These are phyloP conservation scores for Termitomyces heimii DNA, from an alignment of 768 basidiomycete genomes.

Conservation along the genomic window DNA sequence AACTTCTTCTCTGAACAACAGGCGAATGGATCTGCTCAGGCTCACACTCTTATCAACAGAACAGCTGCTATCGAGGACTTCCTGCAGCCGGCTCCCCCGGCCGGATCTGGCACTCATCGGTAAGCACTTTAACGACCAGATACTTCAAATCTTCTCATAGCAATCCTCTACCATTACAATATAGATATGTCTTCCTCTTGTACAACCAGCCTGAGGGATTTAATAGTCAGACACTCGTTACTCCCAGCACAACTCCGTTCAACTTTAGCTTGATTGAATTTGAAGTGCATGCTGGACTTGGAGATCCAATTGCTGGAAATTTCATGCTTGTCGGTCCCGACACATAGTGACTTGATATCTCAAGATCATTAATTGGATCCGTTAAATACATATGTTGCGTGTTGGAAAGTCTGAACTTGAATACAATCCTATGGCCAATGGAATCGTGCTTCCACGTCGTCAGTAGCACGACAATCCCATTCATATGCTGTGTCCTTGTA, in stretches of 20 bases:
- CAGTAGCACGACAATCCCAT: no score
- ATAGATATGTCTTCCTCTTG: background rate
- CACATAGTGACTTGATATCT: background rate
- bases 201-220: background rate
- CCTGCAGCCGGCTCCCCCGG: background rate
- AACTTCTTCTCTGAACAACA: background rate
- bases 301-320: background rate
- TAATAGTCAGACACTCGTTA: background rate
- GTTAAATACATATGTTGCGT: background rate
- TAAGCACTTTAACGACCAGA: background rate
- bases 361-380: no score
- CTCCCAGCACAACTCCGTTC: background rate
- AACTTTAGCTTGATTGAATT: background rate
- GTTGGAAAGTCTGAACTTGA: background rate
- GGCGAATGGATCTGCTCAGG: background rate
- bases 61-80: background rate
- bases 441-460: background rate
- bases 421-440: background rate
- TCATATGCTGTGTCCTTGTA: no score
- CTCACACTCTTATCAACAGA: background rate
- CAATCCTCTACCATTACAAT: background rate
- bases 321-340: background rate
- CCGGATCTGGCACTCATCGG: background rate
- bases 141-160: background rate
- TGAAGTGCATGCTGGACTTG: background rate